Percentiles rank a stretch among this genome's conserved stretches.
phyloP scores from a whole-genome alignment of 192 early-diverging fungal genomes.

The Backusella circina region DNA sequence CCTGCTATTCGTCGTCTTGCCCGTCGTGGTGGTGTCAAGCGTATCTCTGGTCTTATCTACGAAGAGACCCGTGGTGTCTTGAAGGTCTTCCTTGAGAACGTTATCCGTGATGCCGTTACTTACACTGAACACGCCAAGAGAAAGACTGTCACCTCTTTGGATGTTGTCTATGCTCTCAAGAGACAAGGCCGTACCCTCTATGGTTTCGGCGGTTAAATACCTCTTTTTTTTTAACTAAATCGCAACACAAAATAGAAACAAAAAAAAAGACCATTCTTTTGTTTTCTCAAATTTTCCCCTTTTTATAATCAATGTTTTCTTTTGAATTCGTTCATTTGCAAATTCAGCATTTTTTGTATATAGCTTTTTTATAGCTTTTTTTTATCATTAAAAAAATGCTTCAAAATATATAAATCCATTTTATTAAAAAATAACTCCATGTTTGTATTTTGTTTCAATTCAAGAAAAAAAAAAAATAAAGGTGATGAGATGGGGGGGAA shows the following conservation, averaged over 20 bases:
- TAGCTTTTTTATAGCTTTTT: neutral
- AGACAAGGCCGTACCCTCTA: slow-evolving; percentile 96
- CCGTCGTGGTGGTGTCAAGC: slow-evolving; percentile 99
- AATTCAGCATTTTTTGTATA: slow-evolving; percentile 1
- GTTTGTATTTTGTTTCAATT: slow-evolving; percentile 2
- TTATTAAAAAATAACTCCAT: neutral
- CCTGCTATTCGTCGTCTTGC: slow-evolving; percentile 92
- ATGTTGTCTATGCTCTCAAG: slow-evolving; percentile 99
- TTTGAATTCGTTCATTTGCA: slow-evolving; percentile 5
- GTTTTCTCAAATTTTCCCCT: neutral
- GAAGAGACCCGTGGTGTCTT: slow-evolving; percentile 97
- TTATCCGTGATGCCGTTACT: slow-evolving; percentile 96
- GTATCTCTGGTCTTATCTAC: slow-evolving; percentile 97
- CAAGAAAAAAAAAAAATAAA: neutral
- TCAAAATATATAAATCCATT: neutral
- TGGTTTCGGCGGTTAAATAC: slow-evolving; percentile 53
- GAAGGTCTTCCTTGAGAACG: slow-evolving; percentile 98
- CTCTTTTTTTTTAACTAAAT: neutral
- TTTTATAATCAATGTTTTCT: slow-evolving; percentile 1
- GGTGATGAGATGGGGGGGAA: neutral
- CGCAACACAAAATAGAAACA: neutral
- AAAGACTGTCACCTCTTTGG: slow-evolving; percentile 99
- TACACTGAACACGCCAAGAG: slow-evolving; percentile 99
- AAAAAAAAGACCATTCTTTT: neutral
- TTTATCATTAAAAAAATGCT: slow-evolving; percentile 3